Evolutionary conservation across 1,139 yeast genomes (phyloP), one percentile per base, ranked within the genome.

Genomic region (Nakaseomyces uthaithaninus): DNA sequence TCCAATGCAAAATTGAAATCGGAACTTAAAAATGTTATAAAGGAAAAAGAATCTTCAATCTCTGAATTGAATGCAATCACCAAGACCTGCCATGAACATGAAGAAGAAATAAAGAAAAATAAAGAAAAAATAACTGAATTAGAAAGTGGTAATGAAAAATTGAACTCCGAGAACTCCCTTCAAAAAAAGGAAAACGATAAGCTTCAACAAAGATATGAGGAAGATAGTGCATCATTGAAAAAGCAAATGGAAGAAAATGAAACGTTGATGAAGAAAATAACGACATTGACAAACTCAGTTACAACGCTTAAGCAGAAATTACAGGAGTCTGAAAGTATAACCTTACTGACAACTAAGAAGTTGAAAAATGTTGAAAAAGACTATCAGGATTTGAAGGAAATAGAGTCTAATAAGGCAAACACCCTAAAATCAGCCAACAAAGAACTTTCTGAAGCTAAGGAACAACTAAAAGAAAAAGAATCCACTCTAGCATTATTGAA

Each of bases 231-330:
- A n/a, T n/a, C n/a, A n/a, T 24, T 47, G 26, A 42, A 37, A 22
- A 22, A 20, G 3, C 19, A 39, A 10, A 16, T 23, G n/a, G 12
- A 33, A 14, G 33, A 17, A 7, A 22, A 27, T 25, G 24, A 15
- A 42, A 31, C 16, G 17, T 37, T 17, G 18, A 33, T 15, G 15
- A 30, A n/a, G 34, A 27, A 18, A 33, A 35, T 24, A 38, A 41
- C 27, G 25, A 36, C 27, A 9, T 8, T 33, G 41, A 15, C 36
- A 20, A 6, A 19, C 12, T 27, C 41, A 39, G 10, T 45, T 7
- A 33, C 38, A 19, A 33, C 22, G 6, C 33, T 46, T 12, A 30
- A 42, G 22, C 20, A 41, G 9, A 44, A 49, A 35, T 27, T 31
- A 8, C 16, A 23, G 12, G 11, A 8, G 6, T 25, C 12, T 12